Conservation (phyloP, 371 early-diverging fungal genomes). For the Lichtheimia hyalospora region DNA sequence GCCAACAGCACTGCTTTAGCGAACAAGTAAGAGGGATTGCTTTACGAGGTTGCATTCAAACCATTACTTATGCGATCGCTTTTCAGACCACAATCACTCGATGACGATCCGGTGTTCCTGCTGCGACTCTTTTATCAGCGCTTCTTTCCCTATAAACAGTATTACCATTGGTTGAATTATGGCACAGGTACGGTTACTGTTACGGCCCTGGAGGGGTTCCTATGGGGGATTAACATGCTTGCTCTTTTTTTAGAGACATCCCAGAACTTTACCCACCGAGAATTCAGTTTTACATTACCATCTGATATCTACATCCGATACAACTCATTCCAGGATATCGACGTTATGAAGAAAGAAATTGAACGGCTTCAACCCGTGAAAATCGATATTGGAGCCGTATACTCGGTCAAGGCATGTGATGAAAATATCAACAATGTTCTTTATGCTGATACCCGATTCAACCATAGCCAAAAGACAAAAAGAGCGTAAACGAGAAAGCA, state of each 20-base stretch:
- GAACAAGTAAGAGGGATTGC: constrained; percentile 4
- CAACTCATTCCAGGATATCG: constrained; percentile 74
- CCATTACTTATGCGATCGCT: not conserved
- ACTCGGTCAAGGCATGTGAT: constrained; percentile 65
- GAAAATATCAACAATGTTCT: not conserved
- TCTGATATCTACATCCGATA: constrained; percentile 87
- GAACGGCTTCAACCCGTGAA: constrained; percentile 77
- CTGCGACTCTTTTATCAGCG: constrained; percentile 78
- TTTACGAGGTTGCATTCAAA: not conserved
- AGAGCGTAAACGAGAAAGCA: constrained; percentile 66
- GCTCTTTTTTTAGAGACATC: constrained; percentile 32
- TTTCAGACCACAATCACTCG: constrained; percentile 6
- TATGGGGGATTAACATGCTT: not conserved
- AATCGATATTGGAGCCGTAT: constrained; percentile 98
- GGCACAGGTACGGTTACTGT: constrained; percentile 50
- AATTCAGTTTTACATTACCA: constrained; percentile 90
- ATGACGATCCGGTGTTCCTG: constrained; percentile 35
- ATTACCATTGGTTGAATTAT: constrained; percentile 86
- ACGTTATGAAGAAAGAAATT: constrained; percentile 81
- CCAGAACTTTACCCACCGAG: constrained; percentile 79
- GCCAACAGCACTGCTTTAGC: constrained; percentile 24
- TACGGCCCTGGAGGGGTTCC: not conserved
- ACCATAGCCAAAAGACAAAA: constrained; percentile 77
- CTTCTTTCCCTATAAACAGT: constrained; percentile 81
- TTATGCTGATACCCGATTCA: too few species aligned